Base-by-base conservation (phyloP, 139 green algal genomes). In the Micromonas commoda region DNA sequence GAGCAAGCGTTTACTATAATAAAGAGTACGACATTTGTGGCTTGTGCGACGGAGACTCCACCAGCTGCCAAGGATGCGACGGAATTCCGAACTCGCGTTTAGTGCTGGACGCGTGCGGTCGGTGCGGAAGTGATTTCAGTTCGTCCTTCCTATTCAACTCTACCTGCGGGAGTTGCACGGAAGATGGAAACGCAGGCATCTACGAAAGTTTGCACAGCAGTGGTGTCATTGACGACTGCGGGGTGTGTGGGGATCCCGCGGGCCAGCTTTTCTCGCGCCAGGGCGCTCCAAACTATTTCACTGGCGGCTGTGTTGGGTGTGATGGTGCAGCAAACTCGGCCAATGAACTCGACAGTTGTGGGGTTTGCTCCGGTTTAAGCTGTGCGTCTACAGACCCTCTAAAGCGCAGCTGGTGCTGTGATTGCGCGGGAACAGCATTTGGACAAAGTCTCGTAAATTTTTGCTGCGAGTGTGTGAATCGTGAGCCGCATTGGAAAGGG, bases 401-500 rank as follows among this genome's bases (percentile, higher is more conserved):
- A 21, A 66, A 29, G 39, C 31, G n/a, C 19, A 69, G 51, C 24
- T 67, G 34, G 71, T 77, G 71, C 24, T 68, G 51, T n/a, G 71
- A 77, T 51, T 77, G 71, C 45, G 26, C 20, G 6, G 71, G 53
- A 19, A 23, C 23, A n/a, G 4, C 71, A 2, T 61, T 65, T 31
- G 71, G 71, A 4, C 20, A 64, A 13, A 3, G 6, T n/a, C 23
- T 69, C 39, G 51, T 68, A 4, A 45, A 77, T n/a, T 68, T 77
- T 13, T 77, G 71, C 71, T 77, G 71, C 45, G 39, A 39, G 16
- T 77, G 71, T 31, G 71, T 77, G 23, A 29, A 68, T 23, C 4
- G 23, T 20, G 29, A 21, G 39, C 5, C 4, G 64, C 33, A 71
- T 38, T 71, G 45, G 45, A 16, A 9, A 23, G 45, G 16, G 9